phyloP scores from a whole-genome alignment of 495 filamentous ascomycete genomes.

The Gamarada debralockiae region DNA sequence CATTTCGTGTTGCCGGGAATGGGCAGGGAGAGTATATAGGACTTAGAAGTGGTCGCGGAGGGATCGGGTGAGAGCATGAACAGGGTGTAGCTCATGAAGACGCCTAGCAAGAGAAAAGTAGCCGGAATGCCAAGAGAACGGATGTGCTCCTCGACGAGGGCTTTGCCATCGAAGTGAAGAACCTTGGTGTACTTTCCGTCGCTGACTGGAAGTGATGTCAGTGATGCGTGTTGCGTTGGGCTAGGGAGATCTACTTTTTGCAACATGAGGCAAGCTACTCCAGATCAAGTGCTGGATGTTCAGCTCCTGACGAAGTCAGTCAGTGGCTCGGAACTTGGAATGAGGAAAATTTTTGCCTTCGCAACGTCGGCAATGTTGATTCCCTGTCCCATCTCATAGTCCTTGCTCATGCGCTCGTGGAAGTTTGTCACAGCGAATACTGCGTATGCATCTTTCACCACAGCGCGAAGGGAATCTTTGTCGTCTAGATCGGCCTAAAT shows the following conservation, averaged over 20 bases:
- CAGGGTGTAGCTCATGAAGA: conserved; percentile 52
- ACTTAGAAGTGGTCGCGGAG: conserved; percentile 12
- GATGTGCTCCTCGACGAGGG: conserved; percentile 53
- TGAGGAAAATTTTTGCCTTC: conserved; percentile 28
- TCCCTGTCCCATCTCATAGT: conserved; percentile 48
- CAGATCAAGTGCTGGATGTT: conserved; percentile 49
- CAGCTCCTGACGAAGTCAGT: conserved; percentile 19
- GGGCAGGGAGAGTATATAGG: conserved; percentile 37
- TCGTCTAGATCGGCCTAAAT: conserved; percentile 45
- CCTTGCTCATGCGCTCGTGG: conserved; percentile 37
- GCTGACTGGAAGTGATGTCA: conserved; percentile 26
- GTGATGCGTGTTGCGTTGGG: too few species aligned
- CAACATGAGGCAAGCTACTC: conserved; percentile 33
- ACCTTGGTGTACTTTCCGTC: conserved; percentile 43
- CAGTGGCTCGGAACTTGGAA: background rate
- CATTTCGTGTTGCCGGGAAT: conserved; percentile 31
- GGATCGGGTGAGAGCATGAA: background rate
- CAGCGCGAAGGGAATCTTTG: conserved; percentile 37
- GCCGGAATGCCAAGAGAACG: conserved; percentile 37
- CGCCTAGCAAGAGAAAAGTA: conserved; percentile 50
- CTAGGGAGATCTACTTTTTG: conserved; percentile 21
- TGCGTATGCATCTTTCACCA: conserved; percentile 45
- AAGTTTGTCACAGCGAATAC: conserved; percentile 58
- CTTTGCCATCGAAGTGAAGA: conserved; percentile 59
- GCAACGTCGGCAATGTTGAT: conserved; percentile 49